Conservation (phyloP, 2,329 filamentous ascomycete species). For the Monosporascus sp. region DNA sequence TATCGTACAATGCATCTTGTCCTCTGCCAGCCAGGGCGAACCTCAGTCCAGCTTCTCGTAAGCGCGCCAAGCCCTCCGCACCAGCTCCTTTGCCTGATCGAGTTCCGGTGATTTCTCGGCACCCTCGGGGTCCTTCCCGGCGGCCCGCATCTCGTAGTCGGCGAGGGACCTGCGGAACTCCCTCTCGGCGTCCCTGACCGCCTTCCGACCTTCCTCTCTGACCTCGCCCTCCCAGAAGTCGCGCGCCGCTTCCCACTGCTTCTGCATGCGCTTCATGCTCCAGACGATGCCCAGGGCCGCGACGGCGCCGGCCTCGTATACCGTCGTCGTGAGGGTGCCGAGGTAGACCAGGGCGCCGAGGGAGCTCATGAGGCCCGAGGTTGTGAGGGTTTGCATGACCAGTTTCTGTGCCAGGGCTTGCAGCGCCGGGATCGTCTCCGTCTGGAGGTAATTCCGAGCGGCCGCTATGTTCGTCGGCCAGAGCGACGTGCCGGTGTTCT, state of each 20-base stretch:
- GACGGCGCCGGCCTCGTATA: conserved; percentile 59
- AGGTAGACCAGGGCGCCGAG: conserved; percentile 53
- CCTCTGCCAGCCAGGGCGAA: background rate
- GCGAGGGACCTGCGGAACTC: conserved; percentile 43
- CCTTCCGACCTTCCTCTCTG: conserved; percentile 61
- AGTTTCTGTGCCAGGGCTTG: conserved; percentile 69
- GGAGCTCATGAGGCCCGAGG: conserved; percentile 56
- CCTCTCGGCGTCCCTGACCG: conserved; percentile 50
- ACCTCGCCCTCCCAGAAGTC: conserved; percentile 61
- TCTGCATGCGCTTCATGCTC: conserved; percentile 55
- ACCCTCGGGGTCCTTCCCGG: conserved; percentile 14
- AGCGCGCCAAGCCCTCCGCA: conserved; percentile 44
- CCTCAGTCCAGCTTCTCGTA: conserved; percentile 41
- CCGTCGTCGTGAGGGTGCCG: conserved; percentile 44
- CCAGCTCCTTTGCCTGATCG: conserved; percentile 36
- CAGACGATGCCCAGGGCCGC: conserved; percentile 56
- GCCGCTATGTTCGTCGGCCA: conserved; percentile 74
- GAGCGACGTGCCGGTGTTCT: conserved; percentile 16
- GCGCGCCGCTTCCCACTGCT: conserved; percentile 56
- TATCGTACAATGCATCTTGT: conserved; percentile 4
- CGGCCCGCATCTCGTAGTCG: conserved; percentile 13
- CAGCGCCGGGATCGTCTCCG: conserved; percentile 63
- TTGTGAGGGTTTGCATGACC: conserved; percentile 69
- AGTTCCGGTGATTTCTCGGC: conserved; percentile 24
- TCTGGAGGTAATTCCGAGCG: conserved; percentile 60